Conservation (phyloP, 2,329 filamentous ascomycete genomes). For the Fusarium sp. region DNA sequence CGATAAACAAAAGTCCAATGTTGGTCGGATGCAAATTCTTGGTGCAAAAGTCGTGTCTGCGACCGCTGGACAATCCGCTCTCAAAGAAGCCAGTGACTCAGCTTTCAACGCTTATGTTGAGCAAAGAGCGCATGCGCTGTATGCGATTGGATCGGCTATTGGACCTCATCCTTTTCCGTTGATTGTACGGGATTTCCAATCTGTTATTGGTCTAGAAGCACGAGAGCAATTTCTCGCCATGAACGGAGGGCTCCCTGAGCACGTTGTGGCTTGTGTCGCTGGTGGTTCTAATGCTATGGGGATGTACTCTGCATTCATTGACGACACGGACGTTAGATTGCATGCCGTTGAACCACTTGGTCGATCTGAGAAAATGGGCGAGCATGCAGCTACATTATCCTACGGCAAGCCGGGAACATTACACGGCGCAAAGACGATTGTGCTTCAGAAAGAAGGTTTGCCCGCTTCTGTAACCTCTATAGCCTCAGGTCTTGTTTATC, state of each 20-base stretch:
- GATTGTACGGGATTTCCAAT: slow-evolving; percentile 20
- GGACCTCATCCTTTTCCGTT: slow-evolving; percentile 13
- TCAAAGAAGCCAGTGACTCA: slow-evolving; percentile 16
- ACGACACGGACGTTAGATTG: not conserved
- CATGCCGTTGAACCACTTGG: slow-evolving; percentile 3
- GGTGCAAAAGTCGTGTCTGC: not conserved
- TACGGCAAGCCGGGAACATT: slow-evolving; percentile 1
- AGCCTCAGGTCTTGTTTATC: slow-evolving; percentile 8
- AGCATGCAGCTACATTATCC: slow-evolving; percentile 14
- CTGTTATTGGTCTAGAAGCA: slow-evolving; percentile 6
- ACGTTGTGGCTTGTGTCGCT: slow-evolving; percentile 15
- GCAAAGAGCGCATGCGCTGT: not conserved
- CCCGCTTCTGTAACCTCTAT: slow-evolving; percentile 5
- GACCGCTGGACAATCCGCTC: slow-evolving; percentile 6
- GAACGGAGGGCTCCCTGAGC: not conserved
- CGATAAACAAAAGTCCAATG: slow-evolving; percentile 12
- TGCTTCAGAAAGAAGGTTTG: not conserved
- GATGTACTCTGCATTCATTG: slow-evolving; percentile 7
- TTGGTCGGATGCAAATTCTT: slow-evolving; percentile 11
- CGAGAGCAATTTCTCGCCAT: slow-evolving; percentile 4
- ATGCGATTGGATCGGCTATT: slow-evolving; percentile 11
- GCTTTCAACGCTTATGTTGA: slow-evolving; percentile 8
- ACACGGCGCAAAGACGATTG: slow-evolving; percentile 16
- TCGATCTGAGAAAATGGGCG: not conserved
- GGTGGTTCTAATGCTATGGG: slow-evolving; percentile 16